These are phyloP conservation scores for Metschnikowia picachoensis DNA, from an alignment of 805 yeast species.

Conservation along the genomic window DNA sequence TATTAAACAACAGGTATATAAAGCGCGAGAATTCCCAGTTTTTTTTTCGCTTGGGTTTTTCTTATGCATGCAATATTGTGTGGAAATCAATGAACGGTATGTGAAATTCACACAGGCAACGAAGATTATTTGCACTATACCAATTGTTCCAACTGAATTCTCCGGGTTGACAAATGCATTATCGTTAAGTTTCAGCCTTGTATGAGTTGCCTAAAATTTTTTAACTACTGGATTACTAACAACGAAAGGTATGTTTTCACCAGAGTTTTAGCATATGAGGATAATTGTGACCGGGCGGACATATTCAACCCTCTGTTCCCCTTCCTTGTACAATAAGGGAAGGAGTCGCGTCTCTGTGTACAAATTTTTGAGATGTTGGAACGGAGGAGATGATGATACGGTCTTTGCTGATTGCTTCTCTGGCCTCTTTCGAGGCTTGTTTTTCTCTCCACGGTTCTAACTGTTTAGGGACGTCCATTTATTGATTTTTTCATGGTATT, in stretches of 20 bases:
- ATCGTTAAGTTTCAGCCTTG: slow-evolving; percentile 64
- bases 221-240: slow-evolving; percentile 8
- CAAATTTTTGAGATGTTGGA: slow-evolving; percentile 46
- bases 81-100: slow-evolving; percentile 26
- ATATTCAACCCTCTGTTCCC: slow-evolving; percentile 34
- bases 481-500: slow-evolving; percentile 19
- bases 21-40: not conserved
- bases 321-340: slow-evolving; percentile 31
- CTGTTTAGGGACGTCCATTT: slow-evolving; percentile 14
- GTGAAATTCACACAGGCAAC: slow-evolving; percentile 24
- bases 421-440: not conserved
- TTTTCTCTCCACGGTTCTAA: slow-evolving; percentile 3
- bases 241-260: slow-evolving; percentile 15
- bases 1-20: not conserved
- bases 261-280: slow-evolving; percentile 29
- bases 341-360: slow-evolving; percentile 54
- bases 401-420: slow-evolving; percentile 35
- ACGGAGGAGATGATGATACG: slow-evolving; percentile 48
- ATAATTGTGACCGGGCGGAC: slow-evolving; percentile 53
- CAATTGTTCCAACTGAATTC: slow-evolving; percentile 60
- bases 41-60: slow-evolving; percentile 5
- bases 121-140: slow-evolving; percentile 49
- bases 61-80: slow-evolving; percentile 13
- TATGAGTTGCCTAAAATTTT: slow-evolving; percentile 38
- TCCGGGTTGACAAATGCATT: slow-evolving; percentile 49